Percentiles rank a stretch among this genome's conserved stretches.
Conservation (phyloP, 2,329 filamentous ascomycete species). For the Aureobasidium uvarum region DNA sequence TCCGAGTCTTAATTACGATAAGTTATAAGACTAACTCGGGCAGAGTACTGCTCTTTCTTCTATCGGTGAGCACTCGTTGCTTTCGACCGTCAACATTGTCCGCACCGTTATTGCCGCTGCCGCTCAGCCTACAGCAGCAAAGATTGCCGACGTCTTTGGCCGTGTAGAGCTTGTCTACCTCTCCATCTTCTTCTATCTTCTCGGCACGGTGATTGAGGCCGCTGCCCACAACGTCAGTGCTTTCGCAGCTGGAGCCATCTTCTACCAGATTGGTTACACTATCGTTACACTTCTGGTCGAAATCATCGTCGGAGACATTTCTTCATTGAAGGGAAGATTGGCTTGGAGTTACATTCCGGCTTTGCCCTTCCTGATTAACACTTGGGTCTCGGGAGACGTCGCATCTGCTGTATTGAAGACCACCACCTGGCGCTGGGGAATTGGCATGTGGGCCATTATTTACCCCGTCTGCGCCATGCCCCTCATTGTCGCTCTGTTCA, state of each 20-base stretch:
- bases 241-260: conserved; percentile 58
- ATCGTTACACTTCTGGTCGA: conserved; percentile 61
- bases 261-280: conserved; percentile 65
- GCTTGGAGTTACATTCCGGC: conserved; percentile 65
- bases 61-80: conserved; percentile 55
- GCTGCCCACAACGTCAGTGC: conserved; percentile 49
- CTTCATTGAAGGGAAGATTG: conserved; percentile 61
- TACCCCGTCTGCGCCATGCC: conserved; percentile 61
- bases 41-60: conserved; percentile 55
- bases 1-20: neutral
- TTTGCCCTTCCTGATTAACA: conserved; percentile 59
- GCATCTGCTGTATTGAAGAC: conserved; percentile 50
- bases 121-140: conserved; percentile 55
- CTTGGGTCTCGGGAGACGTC: conserved; percentile 62
- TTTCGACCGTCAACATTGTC: conserved; percentile 59
- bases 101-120: conserved; percentile 60
- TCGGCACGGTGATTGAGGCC: conserved; percentile 58
- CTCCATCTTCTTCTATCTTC: conserved; percentile 57
- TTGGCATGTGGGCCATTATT: conserved; percentile 65
- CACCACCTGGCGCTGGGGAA: conserved; percentile 63
- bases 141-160: conserved; percentile 59
- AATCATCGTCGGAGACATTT: conserved; percentile 63
- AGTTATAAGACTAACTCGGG: neutral
- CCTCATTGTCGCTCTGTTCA: conserved; percentile 53
- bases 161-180: conserved; percentile 58